Percentiles rank a stretch among this genome's conserved stretches.
These are phyloP conservation scores for Xylaria palmicola DNA, from an alignment of 495 filamentous ascomycete species.

Conservation along the genomic window DNA sequence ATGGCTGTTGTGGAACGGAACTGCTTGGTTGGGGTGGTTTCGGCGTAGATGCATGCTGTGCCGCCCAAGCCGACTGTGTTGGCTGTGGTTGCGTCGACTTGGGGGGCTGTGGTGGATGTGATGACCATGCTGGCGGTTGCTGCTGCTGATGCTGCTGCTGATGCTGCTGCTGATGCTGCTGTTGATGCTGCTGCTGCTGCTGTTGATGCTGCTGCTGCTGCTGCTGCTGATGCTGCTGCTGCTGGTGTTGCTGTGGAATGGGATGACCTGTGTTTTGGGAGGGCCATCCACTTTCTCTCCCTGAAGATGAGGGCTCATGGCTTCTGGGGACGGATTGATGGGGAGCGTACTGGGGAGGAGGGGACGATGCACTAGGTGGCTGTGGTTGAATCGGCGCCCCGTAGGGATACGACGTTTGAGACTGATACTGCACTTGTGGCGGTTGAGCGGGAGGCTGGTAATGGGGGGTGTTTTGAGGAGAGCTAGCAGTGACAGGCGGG, in stretches of 20 bases:
- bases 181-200: constrained; percentile 21
- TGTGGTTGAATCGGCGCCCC: constrained; percentile 29
- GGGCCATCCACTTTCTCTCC: constrained; percentile 31
- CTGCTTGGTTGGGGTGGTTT: constrained; percentile 39
- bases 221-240: constrained; percentile 25
- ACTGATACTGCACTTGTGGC: constrained; percentile 30
- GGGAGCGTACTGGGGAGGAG: constrained; percentile 35
- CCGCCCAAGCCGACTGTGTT: constrained; percentile 43
- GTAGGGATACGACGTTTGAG: constrained; percentile 33
- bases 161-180: constrained; percentile 19
- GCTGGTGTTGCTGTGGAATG: constrained; percentile 34
- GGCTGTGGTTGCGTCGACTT: constrained; percentile 40
- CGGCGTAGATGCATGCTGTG: constrained; percentile 39
- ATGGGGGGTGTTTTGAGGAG: constrained; percentile 40
- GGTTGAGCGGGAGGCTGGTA: constrained; percentile 37
- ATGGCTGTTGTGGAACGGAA: constrained; percentile 39
- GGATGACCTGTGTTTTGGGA: constrained; percentile 23
- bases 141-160: constrained; percentile 22
- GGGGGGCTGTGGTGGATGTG: constrained; percentile 39
- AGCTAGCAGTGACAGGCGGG: constrained; percentile 31
- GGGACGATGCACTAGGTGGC: constrained; percentile 34
- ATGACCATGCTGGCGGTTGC: constrained; percentile 22
- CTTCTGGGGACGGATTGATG: constrained; percentile 29
- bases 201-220: constrained; percentile 23
- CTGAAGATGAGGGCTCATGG: constrained; percentile 27